Evolutionary conservation across 2,329 filamentous ascomycete species (phyloP).

Genomic region (Colletotrichum orchidophilum): DNA sequence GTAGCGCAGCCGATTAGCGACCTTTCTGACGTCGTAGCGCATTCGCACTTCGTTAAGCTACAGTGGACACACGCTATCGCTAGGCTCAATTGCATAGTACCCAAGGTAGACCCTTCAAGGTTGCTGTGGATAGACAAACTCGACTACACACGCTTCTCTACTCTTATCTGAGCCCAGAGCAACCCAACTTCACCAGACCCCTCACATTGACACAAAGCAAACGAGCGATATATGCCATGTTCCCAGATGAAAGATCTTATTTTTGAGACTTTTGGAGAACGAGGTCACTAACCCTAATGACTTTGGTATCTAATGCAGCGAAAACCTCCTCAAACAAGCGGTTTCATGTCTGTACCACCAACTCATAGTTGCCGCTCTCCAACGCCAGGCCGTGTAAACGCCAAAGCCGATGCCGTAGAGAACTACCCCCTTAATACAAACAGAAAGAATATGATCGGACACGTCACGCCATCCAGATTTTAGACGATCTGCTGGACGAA

Average conservation of each 20-base stretch:
- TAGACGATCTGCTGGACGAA: slow-evolving; percentile 44
- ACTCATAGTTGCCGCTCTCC: slow-evolving; percentile 19
- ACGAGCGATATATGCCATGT: neutral
- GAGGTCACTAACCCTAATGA: slow-evolving; percentile 13
- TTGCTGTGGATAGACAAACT: neutral
- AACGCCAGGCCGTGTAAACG: slow-evolving; percentile 20
- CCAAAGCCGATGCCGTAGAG: neutral
- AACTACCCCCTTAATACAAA: neutral
- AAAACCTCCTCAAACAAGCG: slow-evolving; percentile 28
- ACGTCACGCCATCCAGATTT: neutral
- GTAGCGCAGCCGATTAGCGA: neutral
- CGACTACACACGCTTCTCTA: neutral
- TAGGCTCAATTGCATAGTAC: too few species aligned
- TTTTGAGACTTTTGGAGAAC: neutral
- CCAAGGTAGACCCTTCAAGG: too few species aligned
- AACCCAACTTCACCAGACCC: neutral
- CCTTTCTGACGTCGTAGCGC: slow-evolving; percentile 14
- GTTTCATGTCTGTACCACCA: slow-evolving; percentile 26
- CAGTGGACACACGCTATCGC: slow-evolving; percentile 10
- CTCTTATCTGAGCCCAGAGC: neutral
- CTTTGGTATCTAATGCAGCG: slow-evolving; percentile 22
- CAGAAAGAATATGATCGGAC: neutral
- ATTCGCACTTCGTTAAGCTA: neutral
- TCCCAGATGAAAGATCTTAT: neutral
- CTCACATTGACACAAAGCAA: neutral